phyloP scores from a whole-genome alignment of 805 yeast genomes.

The Candida anglica region DNA sequence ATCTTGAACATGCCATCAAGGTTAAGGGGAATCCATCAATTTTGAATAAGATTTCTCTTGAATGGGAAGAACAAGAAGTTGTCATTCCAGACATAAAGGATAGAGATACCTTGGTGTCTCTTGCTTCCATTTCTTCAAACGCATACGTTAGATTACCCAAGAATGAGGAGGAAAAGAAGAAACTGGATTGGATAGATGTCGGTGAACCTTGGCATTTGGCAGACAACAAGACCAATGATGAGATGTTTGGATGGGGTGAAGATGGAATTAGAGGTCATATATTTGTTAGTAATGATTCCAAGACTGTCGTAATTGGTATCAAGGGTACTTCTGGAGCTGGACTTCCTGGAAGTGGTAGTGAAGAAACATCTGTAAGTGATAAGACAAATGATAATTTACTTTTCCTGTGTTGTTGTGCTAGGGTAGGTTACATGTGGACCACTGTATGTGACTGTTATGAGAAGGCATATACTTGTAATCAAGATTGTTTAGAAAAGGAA shows the following conservation, averaged over 20 bases:
- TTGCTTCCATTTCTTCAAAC: constrained; percentile 85
- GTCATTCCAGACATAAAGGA: constrained; percentile 74
- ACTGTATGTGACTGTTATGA: constrained; percentile 94
- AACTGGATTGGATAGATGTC: constrained; percentile 85
- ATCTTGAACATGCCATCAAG: constrained; percentile 52
- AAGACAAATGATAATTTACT: constrained; percentile 82
- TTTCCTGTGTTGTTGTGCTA: constrained; percentile 94
- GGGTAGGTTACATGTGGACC: constrained; percentile 87
- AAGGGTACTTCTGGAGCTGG: constrained; percentile 92
- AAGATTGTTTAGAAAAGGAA: constrained; percentile 77
- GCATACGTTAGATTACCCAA: constrained; percentile 81
- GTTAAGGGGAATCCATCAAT: constrained; percentile 34
- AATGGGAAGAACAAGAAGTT: constrained; percentile 58
- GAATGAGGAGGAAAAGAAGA: constrained; percentile 40
- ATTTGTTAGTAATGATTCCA: constrained; percentile 56
- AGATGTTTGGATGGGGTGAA: constrained; percentile 80
- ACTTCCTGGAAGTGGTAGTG: constrained; percentile 42
- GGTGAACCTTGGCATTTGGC: constrained; percentile 43
- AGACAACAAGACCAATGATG: constrained; percentile 50
- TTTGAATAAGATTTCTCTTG: constrained; percentile 41
- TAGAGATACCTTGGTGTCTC: constrained; percentile 62
- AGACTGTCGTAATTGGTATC: constrained; percentile 69
- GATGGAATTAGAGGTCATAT: constrained; percentile 90
- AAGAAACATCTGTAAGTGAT: constrained; percentile 77
- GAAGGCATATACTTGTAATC: constrained; percentile 81